Base-by-base conservation (phyloP, 1,284 basidiomycete genomes). In the Ustilago sp. region DNA sequence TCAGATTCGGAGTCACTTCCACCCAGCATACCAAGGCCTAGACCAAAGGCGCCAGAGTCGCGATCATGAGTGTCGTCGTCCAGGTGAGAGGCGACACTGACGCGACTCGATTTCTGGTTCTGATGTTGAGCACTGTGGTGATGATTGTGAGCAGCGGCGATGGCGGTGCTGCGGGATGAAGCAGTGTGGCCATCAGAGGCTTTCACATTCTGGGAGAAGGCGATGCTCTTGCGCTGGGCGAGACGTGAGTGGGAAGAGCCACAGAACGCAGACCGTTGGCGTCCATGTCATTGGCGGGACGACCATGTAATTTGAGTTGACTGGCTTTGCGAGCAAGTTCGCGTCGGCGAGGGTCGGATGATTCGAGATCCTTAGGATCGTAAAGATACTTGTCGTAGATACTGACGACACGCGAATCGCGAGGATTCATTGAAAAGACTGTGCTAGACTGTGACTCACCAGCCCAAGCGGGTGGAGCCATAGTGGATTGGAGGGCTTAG, bases 331-430 rank as follows among this genome's bases (percentile, higher is more conserved):
- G 71, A 12, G 78, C 78, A 8, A 80, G 68, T 51, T 74, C 72
- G 31, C 78, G 74, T 12, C 75, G 62, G 11, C 70, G 61, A n/a
- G 78, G 78, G 45, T 80, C 78, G 19, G 78, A 68, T 15, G 75
- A 78, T 31, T 71, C 68, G 38, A 80, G 72, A 56, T 80, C 78
- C 32, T 66, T 75, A 3, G 78, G 78, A 38, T 80, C 78, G 71
- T 79, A 81, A 43, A 81, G 71, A 39, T 81, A 81, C 63, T 79
- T 77, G 63, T 81, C 79, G 61, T 80, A 80, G 69, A 80, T 80
- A 59, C 78, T 80, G 54, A 77, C 68, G 43, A 80, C 71, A n/a
- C 79, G 77, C 36, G 77, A 78, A 39, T 80, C 79, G 41, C 76
- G 68, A 28, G 70, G 69, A 48, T 77, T 77, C 56, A 66, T 57